Evolutionary conservation across 2,329 filamentous ascomycete genomes (phyloP).

Genomic region (Pseudopithomyces maydicus): DNA sequence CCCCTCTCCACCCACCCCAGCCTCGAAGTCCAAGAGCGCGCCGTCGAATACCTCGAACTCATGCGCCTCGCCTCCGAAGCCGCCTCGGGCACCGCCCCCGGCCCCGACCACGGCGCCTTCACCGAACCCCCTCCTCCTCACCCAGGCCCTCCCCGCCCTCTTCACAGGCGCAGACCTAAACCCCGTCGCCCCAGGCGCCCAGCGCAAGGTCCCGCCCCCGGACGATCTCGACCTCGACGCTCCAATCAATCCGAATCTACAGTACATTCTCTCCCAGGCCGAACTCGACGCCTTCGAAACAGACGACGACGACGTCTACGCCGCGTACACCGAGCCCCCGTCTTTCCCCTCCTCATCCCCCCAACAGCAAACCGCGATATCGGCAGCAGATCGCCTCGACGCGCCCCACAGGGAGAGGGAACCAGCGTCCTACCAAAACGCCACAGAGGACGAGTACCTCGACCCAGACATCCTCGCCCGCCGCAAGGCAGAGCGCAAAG

Average conservation of each 20-base stretch:
- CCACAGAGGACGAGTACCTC: conserved; percentile 59
- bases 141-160: conserved; percentile 85
- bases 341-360: conserved; percentile 23
- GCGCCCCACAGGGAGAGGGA: conserved; percentile 41
- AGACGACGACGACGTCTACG: conserved; percentile 52
- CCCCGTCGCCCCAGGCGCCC: conserved; percentile 81
- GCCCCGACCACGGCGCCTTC: conserved; percentile 66
- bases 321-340: conserved; percentile 52
- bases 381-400: conserved; percentile 53
- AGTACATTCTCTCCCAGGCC: conserved; percentile 64
- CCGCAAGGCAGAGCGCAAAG: conserved; percentile 75
- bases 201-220: conserved; percentile 83
- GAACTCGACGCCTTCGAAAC: conserved; percentile 51
- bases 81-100: conserved; percentile 66
- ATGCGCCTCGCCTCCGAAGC: conserved; percentile 87
- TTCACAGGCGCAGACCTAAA: conserved; percentile 89
- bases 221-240: conserved; percentile 77
- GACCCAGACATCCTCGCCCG: conserved; percentile 76
- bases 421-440: conserved; percentile 52
- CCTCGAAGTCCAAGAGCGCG: conserved; percentile 91
- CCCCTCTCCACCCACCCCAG: conserved; percentile 79
- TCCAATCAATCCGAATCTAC: conserved; percentile 78
- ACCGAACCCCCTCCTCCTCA: conserved; percentile 83
- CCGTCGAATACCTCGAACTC: conserved; percentile 89
- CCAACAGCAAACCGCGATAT: conserved; percentile 21